Base-by-base conservation (phyloP, 768 basidiomycete genomes). In the Tephrocybe sp. region DNA sequence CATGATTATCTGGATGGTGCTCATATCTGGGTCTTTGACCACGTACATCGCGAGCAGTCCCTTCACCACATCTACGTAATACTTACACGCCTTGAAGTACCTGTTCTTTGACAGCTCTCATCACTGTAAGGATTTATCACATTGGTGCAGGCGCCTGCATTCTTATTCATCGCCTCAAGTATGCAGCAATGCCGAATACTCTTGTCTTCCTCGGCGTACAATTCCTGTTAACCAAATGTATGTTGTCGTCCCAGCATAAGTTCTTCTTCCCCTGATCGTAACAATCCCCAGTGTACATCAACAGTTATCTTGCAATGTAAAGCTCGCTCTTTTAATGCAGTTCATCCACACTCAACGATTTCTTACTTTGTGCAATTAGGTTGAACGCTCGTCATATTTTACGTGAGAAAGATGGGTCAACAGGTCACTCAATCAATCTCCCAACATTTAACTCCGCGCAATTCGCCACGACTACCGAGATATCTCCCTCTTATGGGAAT, bases 231-330 rank as follows among this genome's bases (percentile, higher is more conserved):
- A 54, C 62, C 8, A 61, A 61, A 54, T 35, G 62, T 61, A 39
- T 20, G 60, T 19, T 35, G 19, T 14, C 10, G 1, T n/a, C 17
- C 35, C 6, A 26, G 4, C 7, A n/a, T n/a, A n/a, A n/a, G 26
- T 3, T 26, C 26, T 26, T 26, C 26, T 26, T 3, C 7, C 26
- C 7, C 9, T 41, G 23, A 39, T 31, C 16, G 17, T 39, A 10
- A 14, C 16, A 26, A 26, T 26, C 4, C 4, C 3, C 46, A 68
- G 66, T 67, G 14, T 68, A 68, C 40, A 60, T 63, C 53, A 65
- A 65, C 50, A 67, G 66, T 43, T 67, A 62, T 48, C 53, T 68
- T 20, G 64, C 66, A 11, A 68, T 68, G 66, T 65, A 52, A 26
- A n/a, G n/a, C n/a, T n/a, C n/a, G 26, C 26, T 26, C 26, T 26